Evolutionary conservation across 148 eudicot genomes (phyloP).

Genomic region (Amaranthus palmeri): DNA sequence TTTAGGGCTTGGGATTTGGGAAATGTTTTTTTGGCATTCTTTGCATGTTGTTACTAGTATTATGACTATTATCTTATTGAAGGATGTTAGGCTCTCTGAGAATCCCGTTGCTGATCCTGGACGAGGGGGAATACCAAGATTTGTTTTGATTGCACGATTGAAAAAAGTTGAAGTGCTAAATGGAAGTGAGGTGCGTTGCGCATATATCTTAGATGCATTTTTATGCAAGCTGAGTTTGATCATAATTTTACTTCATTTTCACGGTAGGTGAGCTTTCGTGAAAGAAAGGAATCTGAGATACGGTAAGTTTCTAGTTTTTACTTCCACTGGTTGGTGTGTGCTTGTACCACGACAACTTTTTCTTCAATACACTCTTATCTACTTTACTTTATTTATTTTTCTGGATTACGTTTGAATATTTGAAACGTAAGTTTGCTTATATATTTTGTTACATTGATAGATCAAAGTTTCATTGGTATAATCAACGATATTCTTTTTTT

Average conservation of each 20-base stretch:
- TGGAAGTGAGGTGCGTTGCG: slow-evolving; percentile 79
- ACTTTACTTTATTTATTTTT: not conserved
- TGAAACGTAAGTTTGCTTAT: not conserved
- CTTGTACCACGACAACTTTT: not conserved
- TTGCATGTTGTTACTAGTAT: not conserved
- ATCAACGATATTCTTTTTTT: no score
- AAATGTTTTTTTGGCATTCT: not conserved
- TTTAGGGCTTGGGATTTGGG: not conserved
- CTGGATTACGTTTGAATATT: not conserved
- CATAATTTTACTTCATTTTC: slow-evolving; percentile 7
- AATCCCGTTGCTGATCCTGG: slow-evolving; percentile 83
- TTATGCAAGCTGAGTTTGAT: slow-evolving; percentile 16
- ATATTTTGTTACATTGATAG: not conserved
- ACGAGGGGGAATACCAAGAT: slow-evolving; percentile 75
- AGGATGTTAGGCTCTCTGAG: slow-evolving; percentile 84
- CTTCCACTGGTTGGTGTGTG: not conserved
- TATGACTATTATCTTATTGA: slow-evolving; percentile 1
- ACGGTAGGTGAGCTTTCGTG: slow-evolving; percentile 68
- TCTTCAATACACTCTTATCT: not conserved
- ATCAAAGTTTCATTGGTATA: not conserved
- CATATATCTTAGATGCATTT: slow-evolving; percentile 4
- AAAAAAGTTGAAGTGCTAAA: slow-evolving; percentile 65
- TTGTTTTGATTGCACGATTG: slow-evolving; percentile 77
- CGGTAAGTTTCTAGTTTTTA: slow-evolving; percentile 40
- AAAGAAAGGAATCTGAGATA: slow-evolving; percentile 92